Conservation (phyloP, 306 rosid species). For the Ochetophila trinervis region DNA sequence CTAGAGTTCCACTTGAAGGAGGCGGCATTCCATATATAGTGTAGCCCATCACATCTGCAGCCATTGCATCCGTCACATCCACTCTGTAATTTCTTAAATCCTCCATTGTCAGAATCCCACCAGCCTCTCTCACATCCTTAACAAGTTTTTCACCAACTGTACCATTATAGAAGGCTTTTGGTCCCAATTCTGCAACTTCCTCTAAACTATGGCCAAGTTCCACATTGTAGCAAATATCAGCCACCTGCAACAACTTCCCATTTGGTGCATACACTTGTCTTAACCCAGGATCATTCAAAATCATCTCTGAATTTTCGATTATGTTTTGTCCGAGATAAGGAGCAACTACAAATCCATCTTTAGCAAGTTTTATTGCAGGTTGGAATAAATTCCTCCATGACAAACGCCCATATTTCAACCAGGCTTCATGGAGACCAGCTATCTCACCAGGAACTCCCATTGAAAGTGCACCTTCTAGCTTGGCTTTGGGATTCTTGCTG, state of each 20-base stretch:
- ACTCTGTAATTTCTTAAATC: conserved; percentile 73
- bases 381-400: conserved; percentile 64
- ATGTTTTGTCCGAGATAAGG: conserved; percentile 41
- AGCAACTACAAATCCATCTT: conserved; percentile 59
- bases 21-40: conserved; percentile 87
- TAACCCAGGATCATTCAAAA: conserved; percentile 68
- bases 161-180: conserved; percentile 76
- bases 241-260: conserved; percentile 53
- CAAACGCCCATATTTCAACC: conserved; percentile 73
- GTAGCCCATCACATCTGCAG: conserved; percentile 61
- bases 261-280: conserved; percentile 63
- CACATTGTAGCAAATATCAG: conserved; percentile 59
- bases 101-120: conserved; percentile 84
- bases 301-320: not conserved
- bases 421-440: conserved; percentile 87
- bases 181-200: conserved; percentile 66
- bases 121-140: conserved; percentile 66
- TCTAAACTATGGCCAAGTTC: conserved; percentile 65
- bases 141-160: conserved; percentile 68
- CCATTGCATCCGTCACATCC: conserved; percentile 54
- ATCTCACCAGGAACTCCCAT: conserved; percentile 89
- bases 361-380: conserved; percentile 76
- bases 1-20: conserved; percentile 90
- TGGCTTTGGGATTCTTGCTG: conserved; percentile 45
- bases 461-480: conserved; percentile 56